Percentiles rank a stretch among this genome's conserved stretches.
phyloP scores from a whole-genome alignment of 108 stramenopile genomes.

The Pseudonitzschia multiseries region DNA sequence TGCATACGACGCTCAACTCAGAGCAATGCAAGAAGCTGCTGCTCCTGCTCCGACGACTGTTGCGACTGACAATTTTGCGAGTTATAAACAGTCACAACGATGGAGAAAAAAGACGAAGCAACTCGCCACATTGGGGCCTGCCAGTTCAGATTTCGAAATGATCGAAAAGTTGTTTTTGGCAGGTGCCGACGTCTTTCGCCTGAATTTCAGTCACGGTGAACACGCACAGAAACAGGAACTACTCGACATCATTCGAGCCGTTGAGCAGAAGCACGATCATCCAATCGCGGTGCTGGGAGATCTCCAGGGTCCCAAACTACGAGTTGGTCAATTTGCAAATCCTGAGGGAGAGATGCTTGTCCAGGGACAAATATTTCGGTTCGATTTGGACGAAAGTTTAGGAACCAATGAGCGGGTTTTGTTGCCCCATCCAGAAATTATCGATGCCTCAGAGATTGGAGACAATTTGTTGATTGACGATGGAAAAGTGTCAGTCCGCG shows the following conservation, averaged over 20 bases:
- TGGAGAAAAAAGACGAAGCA: constrained; percentile 75
- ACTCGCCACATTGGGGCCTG: constrained; percentile 86
- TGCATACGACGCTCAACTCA: constrained; percentile 30
- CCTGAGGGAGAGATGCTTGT: constrained; percentile 55
- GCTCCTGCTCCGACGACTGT: constrained; percentile 1
- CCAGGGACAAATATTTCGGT: constrained; percentile 70
- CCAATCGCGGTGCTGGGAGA: constrained; percentile 59
- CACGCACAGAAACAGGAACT: constrained; percentile 81
- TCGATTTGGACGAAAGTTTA: constrained; percentile 65
- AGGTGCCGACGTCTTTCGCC: constrained; percentile 85
- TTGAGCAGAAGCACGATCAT: constrained; percentile 62
- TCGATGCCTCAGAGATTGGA: constrained; percentile 58
- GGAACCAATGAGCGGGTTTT: constrained; percentile 69
- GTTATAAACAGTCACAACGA: constrained; percentile 44
- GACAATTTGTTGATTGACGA: constrained; percentile 78
- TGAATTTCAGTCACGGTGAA: constrained; percentile 85
- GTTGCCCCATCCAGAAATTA: constrained; percentile 85
- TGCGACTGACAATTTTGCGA: neutral
- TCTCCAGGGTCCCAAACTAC: constrained; percentile 65
- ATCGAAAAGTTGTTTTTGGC: constrained; percentile 84
- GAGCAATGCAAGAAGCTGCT: constrained; percentile 3
- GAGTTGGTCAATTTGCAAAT: constrained; percentile 71
- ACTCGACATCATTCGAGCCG: constrained; percentile 52
- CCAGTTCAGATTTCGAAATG: constrained; percentile 69
- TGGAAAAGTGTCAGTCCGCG: constrained; percentile 85